Percentiles rank a stretch among this genome's conserved stretches.
Conservation (phyloP, 2,329 filamentous ascomycete genomes). For the Juglanconis juglandina region DNA sequence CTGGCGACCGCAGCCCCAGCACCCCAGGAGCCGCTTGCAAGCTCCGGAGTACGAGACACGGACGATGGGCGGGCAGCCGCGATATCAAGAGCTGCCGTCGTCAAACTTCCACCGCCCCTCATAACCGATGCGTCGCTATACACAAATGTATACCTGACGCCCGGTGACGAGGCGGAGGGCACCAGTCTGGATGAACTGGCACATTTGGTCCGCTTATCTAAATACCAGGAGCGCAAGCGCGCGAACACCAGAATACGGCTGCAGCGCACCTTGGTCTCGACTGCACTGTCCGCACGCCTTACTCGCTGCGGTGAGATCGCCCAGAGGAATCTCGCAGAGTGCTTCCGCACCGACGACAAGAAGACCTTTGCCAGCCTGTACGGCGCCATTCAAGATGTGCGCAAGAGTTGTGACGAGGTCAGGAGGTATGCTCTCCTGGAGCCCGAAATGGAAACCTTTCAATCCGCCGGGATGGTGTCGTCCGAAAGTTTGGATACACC, state of each 20-base stretch:
- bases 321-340: slow-evolving; percentile 72
- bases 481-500: slow-evolving; percentile 50
- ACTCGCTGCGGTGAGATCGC: slow-evolving; percentile 71
- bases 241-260: slow-evolving; percentile 69
- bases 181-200: slow-evolving; percentile 75
- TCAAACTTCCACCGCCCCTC: slow-evolving; percentile 46
- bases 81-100: slow-evolving; percentile 18
- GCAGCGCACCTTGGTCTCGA: slow-evolving; percentile 71
- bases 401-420: slow-evolving; percentile 71
- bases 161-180: slow-evolving; percentile 59
- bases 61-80: slow-evolving; percentile 12
- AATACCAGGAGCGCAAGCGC: slow-evolving; percentile 79
- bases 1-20: slow-evolving; percentile 26
- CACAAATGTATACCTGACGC: slow-evolving; percentile 57
- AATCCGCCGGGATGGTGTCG: slow-evolving; percentile 47
- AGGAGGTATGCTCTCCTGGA: slow-evolving; percentile 68
- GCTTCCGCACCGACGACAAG: slow-evolving; percentile 76
- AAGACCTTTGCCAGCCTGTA: slow-evolving; percentile 71
- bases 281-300: slow-evolving; percentile 70
- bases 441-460: slow-evolving; percentile 65
- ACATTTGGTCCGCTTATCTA: slow-evolving; percentile 72
- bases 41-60: slow-evolving; percentile 17
- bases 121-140: slow-evolving; percentile 65
- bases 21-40: slow-evolving; percentile 20
- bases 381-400: slow-evolving; percentile 75